phyloP scores from a whole-genome alignment of 176 grass and related monocot genomes.

The Neostapfia colusana region DNA sequence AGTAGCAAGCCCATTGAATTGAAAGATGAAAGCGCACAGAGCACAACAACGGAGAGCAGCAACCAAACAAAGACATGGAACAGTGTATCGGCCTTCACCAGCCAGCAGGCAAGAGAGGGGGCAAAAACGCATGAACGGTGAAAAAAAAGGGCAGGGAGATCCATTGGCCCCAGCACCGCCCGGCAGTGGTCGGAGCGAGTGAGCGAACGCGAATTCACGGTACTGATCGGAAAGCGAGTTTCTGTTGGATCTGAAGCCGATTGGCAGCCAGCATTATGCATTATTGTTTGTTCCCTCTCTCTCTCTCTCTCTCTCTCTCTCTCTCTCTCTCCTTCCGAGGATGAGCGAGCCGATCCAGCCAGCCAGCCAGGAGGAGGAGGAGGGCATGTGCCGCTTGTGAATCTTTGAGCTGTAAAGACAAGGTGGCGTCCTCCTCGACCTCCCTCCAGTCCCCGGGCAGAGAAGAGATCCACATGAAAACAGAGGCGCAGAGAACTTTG shows the following conservation, averaged over 20 bases:
- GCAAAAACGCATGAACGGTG: neutral
- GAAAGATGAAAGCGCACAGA: neutral
- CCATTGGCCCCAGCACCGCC: neutral
- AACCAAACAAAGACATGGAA: constrained; percentile 9
- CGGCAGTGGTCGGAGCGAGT: neutral
- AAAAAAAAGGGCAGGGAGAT: neutral
- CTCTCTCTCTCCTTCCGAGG: no score
- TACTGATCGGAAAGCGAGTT: constrained; percentile 38
- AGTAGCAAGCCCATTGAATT: constrained; percentile 12
- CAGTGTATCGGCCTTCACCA: neutral
- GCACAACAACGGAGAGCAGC: constrained; percentile 1
- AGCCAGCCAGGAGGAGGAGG: neutral
- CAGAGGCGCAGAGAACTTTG: neutral
- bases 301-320: neutral
- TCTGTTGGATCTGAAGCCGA: constrained; percentile 55
- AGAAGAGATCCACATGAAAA: neutral
- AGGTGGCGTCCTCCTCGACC: neutral
- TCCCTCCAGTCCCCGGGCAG: neutral
- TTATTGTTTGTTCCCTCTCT: constrained; percentile 4
- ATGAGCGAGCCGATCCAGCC: neutral
- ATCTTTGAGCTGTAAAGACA: constrained; percentile 57
- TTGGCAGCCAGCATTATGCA: neutral
- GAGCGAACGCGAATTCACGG: constrained; percentile 10
- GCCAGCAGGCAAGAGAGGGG: neutral
- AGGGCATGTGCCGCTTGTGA: constrained; percentile 48